Evolutionary conservation across 306 rosid species (phyloP), one percentile per base, ranked within the genome.

Genomic region (Quercus parvula): DNA sequence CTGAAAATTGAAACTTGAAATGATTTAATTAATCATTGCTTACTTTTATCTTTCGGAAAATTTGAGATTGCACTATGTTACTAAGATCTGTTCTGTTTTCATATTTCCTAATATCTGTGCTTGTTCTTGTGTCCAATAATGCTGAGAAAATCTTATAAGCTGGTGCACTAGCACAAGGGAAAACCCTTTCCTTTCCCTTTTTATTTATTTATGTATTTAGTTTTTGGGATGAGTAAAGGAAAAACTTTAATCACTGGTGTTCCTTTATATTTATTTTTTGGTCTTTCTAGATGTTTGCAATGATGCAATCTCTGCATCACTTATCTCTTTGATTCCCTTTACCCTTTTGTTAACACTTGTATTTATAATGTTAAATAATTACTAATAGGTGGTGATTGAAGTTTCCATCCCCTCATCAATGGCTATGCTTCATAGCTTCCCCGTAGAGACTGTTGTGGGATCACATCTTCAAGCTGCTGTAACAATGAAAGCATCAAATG

Each of bases 361-460:
- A 68, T 44, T 77, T 59, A 62, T 46, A n/a, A 70, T 74, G 38
- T 71, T 38, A 38, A 30, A 35, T 81, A 25, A 46, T 81, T 82
- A 64, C 33, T 76, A 68, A 30, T 79, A 94, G 98, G 94, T 94
- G 84, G 81, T 84, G 41, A 82, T 94, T 83, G 97, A 91, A 85
- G 99, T 94, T 76, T 88, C 95, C 18, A 49, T 85, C 59, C 99
- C 97, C 46, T 76, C 88, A 73, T 90, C 97, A 38, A 86, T 94
- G 92, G 89, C 81, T 81, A 86, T 94, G 93, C 93, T 94, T 83
- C 91, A 13, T 80, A 82, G 78, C 78, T 91, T 91, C 83, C 97
- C 91, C 68, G 95, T 94, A 31, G 99, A 94, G 85, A 91, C 97
- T 86, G 90, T 89, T 81, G 91, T 94, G 83, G 97, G 97, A 79